Conservation (phyloP, 768 basidiomycete species). For the Galerina marginata region DNA sequence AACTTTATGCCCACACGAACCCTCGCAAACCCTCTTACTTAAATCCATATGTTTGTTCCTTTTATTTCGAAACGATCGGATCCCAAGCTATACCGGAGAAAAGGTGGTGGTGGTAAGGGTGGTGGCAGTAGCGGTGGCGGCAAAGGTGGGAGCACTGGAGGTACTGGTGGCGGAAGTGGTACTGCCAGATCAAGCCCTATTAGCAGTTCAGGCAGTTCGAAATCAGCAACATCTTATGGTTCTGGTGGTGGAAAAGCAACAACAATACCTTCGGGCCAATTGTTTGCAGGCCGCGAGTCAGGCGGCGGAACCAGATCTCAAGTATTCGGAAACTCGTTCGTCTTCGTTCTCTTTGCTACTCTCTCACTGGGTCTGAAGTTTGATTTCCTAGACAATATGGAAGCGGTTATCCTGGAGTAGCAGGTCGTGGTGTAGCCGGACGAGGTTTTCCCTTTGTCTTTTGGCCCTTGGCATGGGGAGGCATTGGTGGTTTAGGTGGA, state of each 20-base stretch:
- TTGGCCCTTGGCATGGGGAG: slow-evolving; percentile 65
- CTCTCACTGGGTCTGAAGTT: slow-evolving; percentile 7
- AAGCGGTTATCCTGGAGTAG: slow-evolving; percentile 64
- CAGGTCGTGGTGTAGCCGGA: slow-evolving; percentile 49
- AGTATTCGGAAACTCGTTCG: slow-evolving; percentile 50
- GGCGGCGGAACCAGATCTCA: slow-evolving; percentile 59
- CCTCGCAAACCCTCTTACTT: background rate
- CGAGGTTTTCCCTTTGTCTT: slow-evolving; percentile 67
- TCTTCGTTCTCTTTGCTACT: slow-evolving; percentile 3
- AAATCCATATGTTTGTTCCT: slow-evolving; percentile 30
- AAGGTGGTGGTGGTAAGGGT: slow-evolving; percentile 29
- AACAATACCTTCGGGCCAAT: slow-evolving; percentile 48
- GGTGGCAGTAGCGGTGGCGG: slow-evolving; percentile 17
- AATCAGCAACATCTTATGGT: slow-evolving; percentile 31
- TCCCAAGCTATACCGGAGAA: slow-evolving; percentile 26
- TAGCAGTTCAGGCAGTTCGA: slow-evolving; percentile 11
- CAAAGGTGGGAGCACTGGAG: slow-evolving; percentile 2
- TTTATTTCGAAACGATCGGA: slow-evolving; percentile 28
- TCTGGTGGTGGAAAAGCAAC: slow-evolving; percentile 34
- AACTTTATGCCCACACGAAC: slow-evolving; percentile 4
- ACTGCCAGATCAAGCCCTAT: slow-evolving; percentile 17
- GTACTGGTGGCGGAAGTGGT: slow-evolving; percentile 1
- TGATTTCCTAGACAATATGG: slow-evolving; percentile 52
- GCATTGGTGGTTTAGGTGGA: slow-evolving; percentile 28
- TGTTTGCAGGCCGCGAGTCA: slow-evolving; percentile 50